Percentiles rank a stretch among this genome's conserved stretches.
phyloP scores from a whole-genome alignment of 371 early-diverging fungal genomes.

The Mortierella sp. region DNA sequence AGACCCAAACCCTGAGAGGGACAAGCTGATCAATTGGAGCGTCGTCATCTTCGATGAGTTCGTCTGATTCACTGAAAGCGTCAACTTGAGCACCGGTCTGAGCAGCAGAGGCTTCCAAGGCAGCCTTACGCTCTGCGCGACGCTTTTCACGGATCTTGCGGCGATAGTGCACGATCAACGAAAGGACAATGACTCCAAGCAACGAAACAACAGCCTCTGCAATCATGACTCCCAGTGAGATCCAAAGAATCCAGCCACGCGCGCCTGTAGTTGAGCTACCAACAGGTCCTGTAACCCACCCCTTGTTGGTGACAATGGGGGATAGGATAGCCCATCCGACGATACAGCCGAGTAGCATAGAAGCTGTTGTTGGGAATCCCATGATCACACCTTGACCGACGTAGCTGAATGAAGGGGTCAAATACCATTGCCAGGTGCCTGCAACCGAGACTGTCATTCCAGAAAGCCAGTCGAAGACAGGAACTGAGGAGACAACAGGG shows the following conservation, averaged over 20 bases:
- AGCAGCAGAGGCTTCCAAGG: slow-evolving; percentile 6
- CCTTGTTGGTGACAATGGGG: slow-evolving; percentile 70
- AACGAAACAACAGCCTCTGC: slow-evolving; percentile 78
- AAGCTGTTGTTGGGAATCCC: slow-evolving; percentile 79
- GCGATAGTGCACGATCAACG: slow-evolving; percentile 41
- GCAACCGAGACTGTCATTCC: slow-evolving; percentile 29
- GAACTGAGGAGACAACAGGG: slow-evolving; percentile 68
- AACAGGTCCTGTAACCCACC: slow-evolving; percentile 84
- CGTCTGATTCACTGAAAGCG: slow-evolving; percentile 19
- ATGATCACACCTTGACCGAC: slow-evolving; percentile 89
- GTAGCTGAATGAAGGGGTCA: slow-evolving; percentile 81
- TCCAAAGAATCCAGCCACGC: slow-evolving; percentile 88
- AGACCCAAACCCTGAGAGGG: slow-evolving; percentile 63
- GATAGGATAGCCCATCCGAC: slow-evolving; percentile 86
- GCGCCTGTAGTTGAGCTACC: slow-evolving; percentile 78
- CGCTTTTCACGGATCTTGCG: slow-evolving; percentile 12
- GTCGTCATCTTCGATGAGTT: slow-evolving; percentile 55
- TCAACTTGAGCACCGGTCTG: slow-evolving; percentile 1
- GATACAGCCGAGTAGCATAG: slow-evolving; percentile 79
- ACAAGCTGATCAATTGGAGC: slow-evolving; percentile 59
- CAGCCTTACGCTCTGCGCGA: slow-evolving; percentile 17
- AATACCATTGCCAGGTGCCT: slow-evolving; percentile 77
- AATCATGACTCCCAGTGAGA: slow-evolving; percentile 86
- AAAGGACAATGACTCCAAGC: slow-evolving; percentile 60
- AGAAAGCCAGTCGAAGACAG: slow-evolving; percentile 73